Conservation (phyloP, 2,329 filamentous ascomycete species). For the Neofusicoccum laricinum region DNA sequence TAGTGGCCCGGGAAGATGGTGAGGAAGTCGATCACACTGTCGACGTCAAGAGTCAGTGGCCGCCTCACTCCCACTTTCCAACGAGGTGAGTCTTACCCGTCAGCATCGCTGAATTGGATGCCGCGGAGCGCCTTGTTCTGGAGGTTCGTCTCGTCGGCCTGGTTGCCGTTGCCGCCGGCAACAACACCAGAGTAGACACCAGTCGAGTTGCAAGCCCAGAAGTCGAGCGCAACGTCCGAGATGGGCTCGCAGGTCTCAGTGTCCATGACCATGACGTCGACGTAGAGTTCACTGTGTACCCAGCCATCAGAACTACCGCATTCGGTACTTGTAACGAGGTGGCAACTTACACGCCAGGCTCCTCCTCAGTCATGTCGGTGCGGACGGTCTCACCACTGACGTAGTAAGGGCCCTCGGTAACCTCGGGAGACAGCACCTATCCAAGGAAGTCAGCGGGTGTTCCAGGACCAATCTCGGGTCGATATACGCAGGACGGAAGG, state of each 20-base stretch:
- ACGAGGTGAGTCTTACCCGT: constrained; percentile 29
- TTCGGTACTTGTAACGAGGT: background rate
- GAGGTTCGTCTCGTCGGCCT: constrained; percentile 30
- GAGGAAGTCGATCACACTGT: background rate
- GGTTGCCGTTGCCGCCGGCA: constrained; percentile 42
- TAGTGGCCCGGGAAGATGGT: constrained; percentile 43
- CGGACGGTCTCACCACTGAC: constrained; percentile 53
- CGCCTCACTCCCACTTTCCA: too few relatives aligned
- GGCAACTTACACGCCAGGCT: constrained; percentile 36
- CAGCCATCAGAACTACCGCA: background rate
- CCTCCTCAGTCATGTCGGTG: constrained; percentile 45
- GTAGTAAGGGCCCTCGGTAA: constrained; percentile 35
- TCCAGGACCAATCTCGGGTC: background rate
- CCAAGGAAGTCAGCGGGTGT: background rate
- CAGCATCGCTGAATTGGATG: constrained; percentile 45
- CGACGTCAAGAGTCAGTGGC: background rate
- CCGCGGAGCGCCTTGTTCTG: constrained; percentile 46
- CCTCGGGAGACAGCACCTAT: constrained; percentile 27
- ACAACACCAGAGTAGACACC: constrained; percentile 45
- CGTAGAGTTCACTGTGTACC: constrained; percentile 24
- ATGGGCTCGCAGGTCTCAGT: constrained; percentile 53
- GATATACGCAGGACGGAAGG: constrained; percentile 27
- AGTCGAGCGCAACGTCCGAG: constrained; percentile 49
- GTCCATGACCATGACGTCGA: constrained; percentile 54
- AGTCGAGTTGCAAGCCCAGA: constrained; percentile 46